phyloP scores from a whole-genome alignment of 179 eudicot species.

The Silene vulgaris region DNA sequence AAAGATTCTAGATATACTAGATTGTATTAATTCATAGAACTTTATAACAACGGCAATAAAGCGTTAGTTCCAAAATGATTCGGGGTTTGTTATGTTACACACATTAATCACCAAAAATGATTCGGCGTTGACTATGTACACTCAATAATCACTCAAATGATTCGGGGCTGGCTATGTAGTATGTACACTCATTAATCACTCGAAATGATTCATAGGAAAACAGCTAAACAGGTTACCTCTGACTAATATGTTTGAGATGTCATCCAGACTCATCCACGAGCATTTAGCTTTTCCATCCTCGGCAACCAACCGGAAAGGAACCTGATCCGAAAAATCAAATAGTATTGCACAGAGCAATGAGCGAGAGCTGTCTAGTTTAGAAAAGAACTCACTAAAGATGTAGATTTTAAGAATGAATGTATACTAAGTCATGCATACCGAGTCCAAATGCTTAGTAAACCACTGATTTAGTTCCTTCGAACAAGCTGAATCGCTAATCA shows the following conservation, averaged over 20 bases:
- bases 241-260: constrained; percentile 59
- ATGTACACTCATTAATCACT: neutral
- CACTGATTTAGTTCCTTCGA: constrained; percentile 87
- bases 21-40: neutral
- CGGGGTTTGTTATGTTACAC: neutral
- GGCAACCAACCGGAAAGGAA: constrained; percentile 88
- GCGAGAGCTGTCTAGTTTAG: neutral
- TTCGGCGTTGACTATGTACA: no score
- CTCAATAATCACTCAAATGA: no score
- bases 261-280: constrained; percentile 84
- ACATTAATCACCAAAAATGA: neutral
- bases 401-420: neutral
- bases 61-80: neutral
- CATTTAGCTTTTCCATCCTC: constrained; percentile 97
- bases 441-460: constrained; percentile 89
- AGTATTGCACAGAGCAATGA: constrained; percentile 13
- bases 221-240: constrained; percentile 47
- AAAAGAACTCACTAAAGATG: neutral
- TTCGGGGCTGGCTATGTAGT: neutral
- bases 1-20: neutral
- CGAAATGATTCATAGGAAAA: neutral
- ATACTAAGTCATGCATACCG: constrained; percentile 45
- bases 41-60: neutral
- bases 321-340: constrained; percentile 39
- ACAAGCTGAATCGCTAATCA: constrained; percentile 69